Evolutionary conservation across 768 basidiomycete species (phyloP), one percentile per base, ranked within the genome.

Genomic region (Boletus coccyginus): DNA sequence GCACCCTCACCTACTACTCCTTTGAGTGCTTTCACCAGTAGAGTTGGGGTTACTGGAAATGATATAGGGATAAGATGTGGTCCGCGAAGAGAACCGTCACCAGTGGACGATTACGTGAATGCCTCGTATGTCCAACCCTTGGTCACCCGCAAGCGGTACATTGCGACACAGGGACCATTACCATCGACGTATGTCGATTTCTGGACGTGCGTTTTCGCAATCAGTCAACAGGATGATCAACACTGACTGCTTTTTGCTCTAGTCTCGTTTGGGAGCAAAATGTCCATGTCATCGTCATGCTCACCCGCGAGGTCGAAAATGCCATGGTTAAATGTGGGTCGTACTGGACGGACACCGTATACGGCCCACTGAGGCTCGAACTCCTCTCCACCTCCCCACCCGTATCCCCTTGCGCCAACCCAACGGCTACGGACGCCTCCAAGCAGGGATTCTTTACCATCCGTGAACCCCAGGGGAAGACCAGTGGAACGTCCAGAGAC

Each of bases 111-210:
- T 69, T 98, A 98, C 69, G 87, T 98, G 71, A 98, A 98, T 67
- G 96, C 96, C 11, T 96, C 93, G 31, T 90, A 88, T 65, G 87
- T 98, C 36, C 92, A 92, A 69, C 93, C 95, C 3, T 73, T 92
- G 19, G 87, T 88, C 3, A 95, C 95, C 1, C 77, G 73, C 32
- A 84, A 84, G 68, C 81, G 88, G 46, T 98, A 96, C 66, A 97
- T 98, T 55, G 96, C 95, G 5, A 97, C 96, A 3, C 96, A 98
- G 69, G 96, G 96, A 6, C 96, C 95, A 6, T 75, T 98, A 10
- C 88, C 88, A 11, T 84, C 90, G 29, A 98, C 96, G 0, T 96
- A 86, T 69, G 76, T 78, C 7, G 95, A 98, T 69, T 98, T 98
- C 66, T 98, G 95, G 95, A 91, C 88, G 85, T 92, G 70, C 73